Evolutionary conservation across 192 early-diverging fungal species (phyloP).

Genomic region (Rhizophagus prolifer): DNA sequence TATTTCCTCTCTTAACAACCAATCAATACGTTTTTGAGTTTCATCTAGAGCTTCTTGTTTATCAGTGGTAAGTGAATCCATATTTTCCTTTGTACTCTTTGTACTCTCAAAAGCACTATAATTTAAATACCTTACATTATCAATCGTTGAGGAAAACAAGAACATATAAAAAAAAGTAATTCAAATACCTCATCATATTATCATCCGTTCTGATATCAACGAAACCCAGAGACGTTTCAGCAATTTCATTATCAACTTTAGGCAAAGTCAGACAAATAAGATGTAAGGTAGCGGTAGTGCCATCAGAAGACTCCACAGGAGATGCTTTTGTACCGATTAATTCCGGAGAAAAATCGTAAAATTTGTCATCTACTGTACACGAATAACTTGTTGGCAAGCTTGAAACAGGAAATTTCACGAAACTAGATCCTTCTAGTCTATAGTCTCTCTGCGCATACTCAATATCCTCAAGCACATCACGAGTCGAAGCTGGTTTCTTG

Average conservation of each 20-base stretch:
- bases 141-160: neutral
- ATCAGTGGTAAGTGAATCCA: conserved; percentile 33
- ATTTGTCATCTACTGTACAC: conserved; percentile 5
- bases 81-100: neutral
- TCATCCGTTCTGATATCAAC: conserved; percentile 25
- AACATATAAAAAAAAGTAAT: neutral
- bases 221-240: conserved; percentile 17
- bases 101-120: neutral
- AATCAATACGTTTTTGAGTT: conserved; percentile 55
- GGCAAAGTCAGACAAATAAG: conserved; percentile 68
- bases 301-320: conserved; percentile 67
- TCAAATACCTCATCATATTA: neutral
- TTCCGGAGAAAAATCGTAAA: conserved; percentile 60
- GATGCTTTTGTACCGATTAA: conserved; percentile 59
- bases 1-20: conserved; percentile 73
- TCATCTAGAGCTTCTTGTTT: conserved; percentile 62
- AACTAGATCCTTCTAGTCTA: conserved; percentile 2
- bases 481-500: conserved; percentile 42
- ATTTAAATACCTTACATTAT: neutral
- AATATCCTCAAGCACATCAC: conserved; percentile 42
- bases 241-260: conserved; percentile 32
- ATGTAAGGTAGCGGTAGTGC: conserved; percentile 66
- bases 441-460: conserved; percentile 8
- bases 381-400: conserved; percentile 66
- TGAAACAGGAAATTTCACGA: conserved; percentile 48